A percentile compares a stretch with the other conserved stretches of the same genome.
Evolutionary conservation across 768 basidiomycete genomes (phyloP).

Genomic region (Lenzites betulinus): DNA sequence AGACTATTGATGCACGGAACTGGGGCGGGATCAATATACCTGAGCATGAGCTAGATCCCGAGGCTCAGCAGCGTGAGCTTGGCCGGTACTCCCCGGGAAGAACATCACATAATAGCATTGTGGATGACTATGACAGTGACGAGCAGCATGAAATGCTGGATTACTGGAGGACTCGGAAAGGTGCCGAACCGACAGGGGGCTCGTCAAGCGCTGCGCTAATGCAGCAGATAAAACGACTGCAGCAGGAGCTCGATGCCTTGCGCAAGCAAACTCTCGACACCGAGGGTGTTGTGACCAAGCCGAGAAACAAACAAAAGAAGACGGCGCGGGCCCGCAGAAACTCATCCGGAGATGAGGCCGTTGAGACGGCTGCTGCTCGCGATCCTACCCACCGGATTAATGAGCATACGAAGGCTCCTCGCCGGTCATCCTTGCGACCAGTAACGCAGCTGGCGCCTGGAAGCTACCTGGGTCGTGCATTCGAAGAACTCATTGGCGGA

Average conservation of each 20-base stretch:
- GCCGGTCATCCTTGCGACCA: background rate
- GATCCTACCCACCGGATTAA: no score
- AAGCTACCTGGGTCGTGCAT: slow-evolving; percentile 12
- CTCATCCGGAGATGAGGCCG: background rate
- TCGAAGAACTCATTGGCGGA: background rate
- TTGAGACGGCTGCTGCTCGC: no score
- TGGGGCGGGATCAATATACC: slow-evolving; percentile 23
- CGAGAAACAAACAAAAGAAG: background rate
- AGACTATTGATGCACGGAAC: slow-evolving; percentile 23
- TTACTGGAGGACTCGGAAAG: background rate
- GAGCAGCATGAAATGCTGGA: slow-evolving; percentile 2
- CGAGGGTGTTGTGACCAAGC: background rate
- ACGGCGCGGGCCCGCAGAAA: no score
- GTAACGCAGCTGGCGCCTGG: slow-evolving; percentile 5
- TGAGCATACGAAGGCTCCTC: background rate
- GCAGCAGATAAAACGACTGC: background rate
- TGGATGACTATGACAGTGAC: background rate
- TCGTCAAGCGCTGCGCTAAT: background rate
- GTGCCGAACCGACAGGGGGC: background rate
- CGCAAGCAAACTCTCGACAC: background rate
- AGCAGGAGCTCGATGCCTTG: background rate
- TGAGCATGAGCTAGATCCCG: slow-evolving; percentile 17
- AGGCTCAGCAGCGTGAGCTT: slow-evolving; percentile 14
- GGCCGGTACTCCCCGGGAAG: background rate
- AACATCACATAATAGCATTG: background rate